These are phyloP conservation scores for Blastocystis sp. DNA, from an alignment of 352 stramenopile species.

Conservation along the genomic window DNA sequence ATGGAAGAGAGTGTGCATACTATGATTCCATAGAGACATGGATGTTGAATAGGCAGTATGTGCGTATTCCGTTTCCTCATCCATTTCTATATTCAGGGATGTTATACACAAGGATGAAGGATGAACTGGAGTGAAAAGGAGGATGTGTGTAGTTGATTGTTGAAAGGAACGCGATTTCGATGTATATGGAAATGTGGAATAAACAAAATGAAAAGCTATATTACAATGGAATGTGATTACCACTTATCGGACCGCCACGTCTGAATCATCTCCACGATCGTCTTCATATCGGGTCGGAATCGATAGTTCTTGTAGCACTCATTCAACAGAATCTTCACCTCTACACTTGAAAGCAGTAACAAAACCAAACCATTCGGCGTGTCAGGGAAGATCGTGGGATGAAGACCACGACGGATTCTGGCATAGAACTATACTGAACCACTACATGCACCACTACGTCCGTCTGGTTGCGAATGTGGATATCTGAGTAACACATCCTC, in stretches of 20 bases:
- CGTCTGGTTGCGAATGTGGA: neutral
- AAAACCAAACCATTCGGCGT: neutral
- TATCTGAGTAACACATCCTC: constrained; percentile 36
- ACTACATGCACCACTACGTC: neutral
- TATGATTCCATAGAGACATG: no score
- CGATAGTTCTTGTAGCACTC: constrained; percentile 31
- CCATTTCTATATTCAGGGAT: no score
- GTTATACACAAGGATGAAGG: no score
- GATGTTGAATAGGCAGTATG: no score
- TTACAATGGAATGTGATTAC: neutral
- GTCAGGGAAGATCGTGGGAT: neutral
- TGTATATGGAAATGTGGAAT: no score
- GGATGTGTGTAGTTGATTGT: no score
- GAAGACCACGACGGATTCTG: neutral
- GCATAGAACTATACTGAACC: constrained; percentile 3
- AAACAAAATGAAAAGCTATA: no score
- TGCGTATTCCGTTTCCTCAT: no score
- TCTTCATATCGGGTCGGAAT: constrained; percentile 13
- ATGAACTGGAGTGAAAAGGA: no score
- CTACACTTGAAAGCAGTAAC: neutral
- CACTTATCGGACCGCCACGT: constrained; percentile 12
- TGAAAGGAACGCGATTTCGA: no score
- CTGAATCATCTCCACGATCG: neutral
- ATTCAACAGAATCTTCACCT: constrained; percentile 8
- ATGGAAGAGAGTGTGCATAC: no score